A percentile compares a stretch with the other conserved stretches of the same genome.
Conservation (phyloP, 139 green algal species). For the Micromonas pusilla region DNA sequence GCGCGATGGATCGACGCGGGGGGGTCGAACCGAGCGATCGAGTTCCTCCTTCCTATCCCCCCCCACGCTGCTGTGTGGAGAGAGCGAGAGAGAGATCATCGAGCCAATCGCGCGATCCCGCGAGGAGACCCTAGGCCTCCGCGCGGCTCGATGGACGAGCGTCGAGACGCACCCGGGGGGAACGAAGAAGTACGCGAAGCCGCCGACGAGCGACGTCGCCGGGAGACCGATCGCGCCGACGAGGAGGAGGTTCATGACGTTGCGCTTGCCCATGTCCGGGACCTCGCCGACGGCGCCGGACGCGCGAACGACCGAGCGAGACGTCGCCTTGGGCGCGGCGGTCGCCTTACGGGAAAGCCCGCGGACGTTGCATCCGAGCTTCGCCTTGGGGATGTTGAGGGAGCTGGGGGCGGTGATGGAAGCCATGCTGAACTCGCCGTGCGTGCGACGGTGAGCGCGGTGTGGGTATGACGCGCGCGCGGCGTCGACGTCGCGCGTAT, state of each 20-base stretch:
- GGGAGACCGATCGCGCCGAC: conserved; percentile 62
- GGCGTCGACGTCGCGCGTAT: too few relatives aligned
- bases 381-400: too few relatives aligned
- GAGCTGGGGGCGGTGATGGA: background rate
- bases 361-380: background rate
- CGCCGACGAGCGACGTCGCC: conserved; percentile 47
- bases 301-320: background rate
- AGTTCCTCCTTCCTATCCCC: too few relatives aligned
- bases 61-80: too few relatives aligned
- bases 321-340: background rate
- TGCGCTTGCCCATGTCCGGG: conserved; percentile 66
- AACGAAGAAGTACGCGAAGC: conserved; percentile 72
- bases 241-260: conserved; percentile 85
- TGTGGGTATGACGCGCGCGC: background rate
- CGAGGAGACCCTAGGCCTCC: background rate
- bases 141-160: background rate
- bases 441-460: too few relatives aligned
- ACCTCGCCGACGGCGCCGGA: conserved; percentile 24
- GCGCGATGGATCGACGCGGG: too few relatives aligned
- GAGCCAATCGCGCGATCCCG: too few relatives aligned
- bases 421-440: too few relatives aligned
- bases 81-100: too few relatives aligned
- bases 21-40: too few relatives aligned
- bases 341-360: background rate
- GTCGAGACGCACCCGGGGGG: conserved; percentile 50